Base-by-base conservation (phyloP, 441 rosid species). In the Theobroma grandiflorum region DNA sequence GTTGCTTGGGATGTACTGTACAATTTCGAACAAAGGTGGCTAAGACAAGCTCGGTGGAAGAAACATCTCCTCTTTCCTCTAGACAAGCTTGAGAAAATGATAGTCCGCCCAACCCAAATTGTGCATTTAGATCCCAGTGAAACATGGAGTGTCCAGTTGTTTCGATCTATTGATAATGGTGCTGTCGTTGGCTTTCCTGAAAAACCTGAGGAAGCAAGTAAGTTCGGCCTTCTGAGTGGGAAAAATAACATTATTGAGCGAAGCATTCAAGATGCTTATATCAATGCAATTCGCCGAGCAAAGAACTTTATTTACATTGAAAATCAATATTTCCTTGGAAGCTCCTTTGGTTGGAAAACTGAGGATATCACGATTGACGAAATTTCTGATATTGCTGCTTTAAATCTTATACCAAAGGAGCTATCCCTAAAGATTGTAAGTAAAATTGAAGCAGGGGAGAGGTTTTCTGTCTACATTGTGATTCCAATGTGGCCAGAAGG, bases 401-500 rank as follows among this genome's bases (percentile, higher is more conserved):
- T 79, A 50, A 78, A 86, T 58, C 82, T 86, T 33, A 84, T 86
- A 62, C 89, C 89, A 6, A 86, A 82, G 40, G 87, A 86, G 16
- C 55, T 86, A 20, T 84, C 87, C 4, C 79, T 86, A 14, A 86
- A 84, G 82, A 84, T 86, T 3, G 80, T 49, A 4, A 86, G 85
- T 72, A 86, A 86, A 81, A 86, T 86, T 14, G 83, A 89, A 81
- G 93, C 92, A 42, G 97, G 92, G 76, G 98, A 96, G 86, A 91
- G 93, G 85, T 96, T 96, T 80, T 83, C 93, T 37, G 99, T 95
- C 14, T 96, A 92, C 63, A 84, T 95, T 40, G 96, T 95, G 77
- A 93, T 97, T 49, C 99, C 99, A n/a, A 94, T 97, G 99, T 97
- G 99, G 99, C 99, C 99, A 0, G 99, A 97, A 89, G 99, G 99